Conservation (phyloP, 2,329 filamentous ascomycete species). For the Whalleya microplaca region DNA sequence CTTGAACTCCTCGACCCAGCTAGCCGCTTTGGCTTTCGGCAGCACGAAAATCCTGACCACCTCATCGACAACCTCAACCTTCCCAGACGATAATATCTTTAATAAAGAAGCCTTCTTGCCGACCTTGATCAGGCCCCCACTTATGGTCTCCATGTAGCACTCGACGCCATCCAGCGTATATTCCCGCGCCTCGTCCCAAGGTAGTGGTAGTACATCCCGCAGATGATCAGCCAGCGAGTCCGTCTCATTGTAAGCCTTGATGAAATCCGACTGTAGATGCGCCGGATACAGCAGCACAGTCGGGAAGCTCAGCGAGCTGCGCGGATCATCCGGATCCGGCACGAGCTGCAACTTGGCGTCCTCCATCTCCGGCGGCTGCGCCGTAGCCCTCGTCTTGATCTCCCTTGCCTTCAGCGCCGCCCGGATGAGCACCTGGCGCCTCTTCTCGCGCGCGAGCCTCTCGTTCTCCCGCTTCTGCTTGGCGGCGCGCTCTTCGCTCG, state of each 20-base stretch:
- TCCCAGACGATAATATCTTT: constrained; percentile 74
- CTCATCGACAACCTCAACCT: constrained; percentile 85
- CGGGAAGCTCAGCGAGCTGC: constrained; percentile 75
- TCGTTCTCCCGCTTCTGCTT: constrained; percentile 60
- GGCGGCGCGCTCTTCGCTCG: constrained; percentile 58
- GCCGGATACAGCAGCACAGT: constrained; percentile 84
- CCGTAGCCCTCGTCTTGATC: constrained; percentile 69
- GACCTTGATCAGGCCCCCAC: constrained; percentile 83
- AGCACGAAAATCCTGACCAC: constrained; percentile 83
- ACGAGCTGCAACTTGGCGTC: constrained; percentile 74
- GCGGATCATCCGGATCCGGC: constrained; percentile 73
- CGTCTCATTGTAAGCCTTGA: constrained; percentile 83
- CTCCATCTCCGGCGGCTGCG: constrained; percentile 81
- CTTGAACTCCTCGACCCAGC: constrained; percentile 89
- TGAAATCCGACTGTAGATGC: constrained; percentile 82
- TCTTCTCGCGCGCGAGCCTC: constrained; percentile 56
- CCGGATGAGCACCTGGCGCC: constrained; percentile 63
- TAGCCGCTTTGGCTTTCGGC: constrained; percentile 68
- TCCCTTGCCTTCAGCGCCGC: constrained; percentile 70
- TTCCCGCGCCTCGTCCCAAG: constrained; percentile 75
- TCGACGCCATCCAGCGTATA: constrained; percentile 73
- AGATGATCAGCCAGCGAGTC: constrained; percentile 78
- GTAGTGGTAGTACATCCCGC: constrained; percentile 81
- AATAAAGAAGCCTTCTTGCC: constrained; percentile 81
- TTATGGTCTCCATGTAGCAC: constrained; percentile 84